Evolutionary conservation across 1,139 yeast genomes (phyloP).

Genomic region (Yamadazyma diddensiae): DNA sequence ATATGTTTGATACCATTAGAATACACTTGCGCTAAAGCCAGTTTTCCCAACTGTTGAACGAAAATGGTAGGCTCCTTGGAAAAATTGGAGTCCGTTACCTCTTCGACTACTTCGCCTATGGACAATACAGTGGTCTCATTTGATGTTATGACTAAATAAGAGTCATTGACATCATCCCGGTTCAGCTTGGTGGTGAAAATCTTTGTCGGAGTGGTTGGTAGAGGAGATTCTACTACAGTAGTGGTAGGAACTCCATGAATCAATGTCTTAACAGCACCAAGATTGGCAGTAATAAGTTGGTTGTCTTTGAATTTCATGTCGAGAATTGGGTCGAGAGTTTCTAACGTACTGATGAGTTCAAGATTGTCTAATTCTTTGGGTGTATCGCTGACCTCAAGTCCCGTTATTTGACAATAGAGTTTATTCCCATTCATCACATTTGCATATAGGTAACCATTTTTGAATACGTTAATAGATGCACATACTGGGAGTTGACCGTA

Average conservation of each 20-base stretch:
- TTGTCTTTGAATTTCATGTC: conserved; percentile 43
- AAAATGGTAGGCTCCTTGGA: conserved; percentile 60
- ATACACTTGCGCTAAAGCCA: conserved; percentile 71
- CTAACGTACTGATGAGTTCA: conserved; percentile 51
- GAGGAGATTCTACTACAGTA: conserved; percentile 66
- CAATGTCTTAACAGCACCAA: conserved; percentile 33
- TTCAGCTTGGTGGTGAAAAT: conserved; percentile 59
- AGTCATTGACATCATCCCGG: conserved; percentile 49
- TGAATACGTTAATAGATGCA: conserved; percentile 56
- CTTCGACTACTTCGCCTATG: conserved; percentile 78
- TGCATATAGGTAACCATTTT: conserved; percentile 73
- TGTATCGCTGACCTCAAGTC: conserved; percentile 53
- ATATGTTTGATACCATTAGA: conserved; percentile 67
- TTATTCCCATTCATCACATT: conserved; percentile 64
- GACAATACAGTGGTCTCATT: conserved; percentile 72
- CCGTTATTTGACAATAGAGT: conserved; percentile 70
- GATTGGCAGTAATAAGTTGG: conserved; percentile 24
- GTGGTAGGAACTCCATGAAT: conserved; percentile 61
- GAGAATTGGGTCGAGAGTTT: conserved; percentile 57
- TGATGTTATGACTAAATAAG: conserved; percentile 67
- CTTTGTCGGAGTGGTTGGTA: conserved; percentile 59
- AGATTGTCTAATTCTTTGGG: conserved; percentile 50
- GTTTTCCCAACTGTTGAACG: conserved; percentile 65
- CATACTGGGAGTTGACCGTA: conserved; percentile 75
- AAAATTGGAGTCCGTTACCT: conserved; percentile 66